Percentiles rank a stretch among this genome's conserved stretches.
Evolutionary conservation across 768 basidiomycete species (phyloP).

Genomic region (Tylopilus vinaceipallidus): DNA sequence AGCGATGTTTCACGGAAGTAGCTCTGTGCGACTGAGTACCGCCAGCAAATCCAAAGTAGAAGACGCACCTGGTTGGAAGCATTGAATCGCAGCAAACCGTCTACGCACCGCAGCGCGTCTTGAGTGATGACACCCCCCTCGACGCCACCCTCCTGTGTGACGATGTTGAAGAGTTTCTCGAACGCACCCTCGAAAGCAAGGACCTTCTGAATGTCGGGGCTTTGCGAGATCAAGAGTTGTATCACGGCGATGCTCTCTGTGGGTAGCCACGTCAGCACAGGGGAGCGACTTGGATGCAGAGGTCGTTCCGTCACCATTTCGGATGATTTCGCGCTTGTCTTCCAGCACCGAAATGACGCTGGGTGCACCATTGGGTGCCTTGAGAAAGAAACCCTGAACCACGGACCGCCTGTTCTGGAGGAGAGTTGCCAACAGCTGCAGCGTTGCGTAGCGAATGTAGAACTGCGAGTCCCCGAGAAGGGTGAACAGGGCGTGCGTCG

Average conservation of each 20-base stretch:
- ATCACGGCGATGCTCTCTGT: conserved; percentile 83
- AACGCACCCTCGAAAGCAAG: conserved; percentile 97
- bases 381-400: conserved; percentile 91
- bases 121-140: conserved; percentile 87
- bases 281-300: neutral
- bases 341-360: conserved; percentile 75
- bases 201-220: conserved; percentile 93
- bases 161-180: conserved; percentile 89
- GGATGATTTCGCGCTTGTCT: conserved; percentile 84
- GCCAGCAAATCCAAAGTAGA: neutral
- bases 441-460: conserved; percentile 79
- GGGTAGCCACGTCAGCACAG: conserved; percentile 13
- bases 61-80: conserved; percentile 83
- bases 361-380: conserved; percentile 71
- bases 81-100: conserved; percentile 88
- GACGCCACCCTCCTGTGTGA: conserved; percentile 84
- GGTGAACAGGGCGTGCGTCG: conserved; percentile 71
- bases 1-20: conserved; percentile 92
- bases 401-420: conserved; percentile 78
- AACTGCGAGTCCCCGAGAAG: conserved; percentile 77
- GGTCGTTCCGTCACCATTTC: conserved; percentile 58
- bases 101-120: conserved; percentile 83
- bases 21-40: conserved; percentile 53
- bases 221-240: conserved; percentile 78
- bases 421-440: conserved; percentile 78